phyloP scores from a whole-genome alignment of 129 eudicot species.

The Pseudognaphalium luteoalbum region DNA sequence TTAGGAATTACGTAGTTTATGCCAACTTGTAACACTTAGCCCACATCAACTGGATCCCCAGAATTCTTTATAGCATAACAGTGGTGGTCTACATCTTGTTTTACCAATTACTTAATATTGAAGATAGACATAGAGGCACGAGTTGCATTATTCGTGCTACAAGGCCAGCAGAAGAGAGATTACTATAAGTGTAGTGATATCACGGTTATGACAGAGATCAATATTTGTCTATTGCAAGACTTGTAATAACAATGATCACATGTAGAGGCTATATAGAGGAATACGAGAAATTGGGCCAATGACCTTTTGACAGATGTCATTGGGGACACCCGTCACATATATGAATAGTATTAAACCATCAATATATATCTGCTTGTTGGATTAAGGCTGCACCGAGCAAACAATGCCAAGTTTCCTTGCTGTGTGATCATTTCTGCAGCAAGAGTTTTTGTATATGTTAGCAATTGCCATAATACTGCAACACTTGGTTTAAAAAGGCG shows the following conservation, averaged over 20 bases:
- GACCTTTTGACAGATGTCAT: neutral
- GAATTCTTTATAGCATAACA: neutral
- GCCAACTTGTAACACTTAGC: neutral
- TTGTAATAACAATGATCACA: neutral
- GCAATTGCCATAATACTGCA: neutral
- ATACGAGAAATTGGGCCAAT: neutral
- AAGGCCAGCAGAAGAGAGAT: neutral
- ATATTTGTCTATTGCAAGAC: neutral
- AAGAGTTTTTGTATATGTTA: neutral
- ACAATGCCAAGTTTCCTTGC: neutral
- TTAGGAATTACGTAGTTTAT: neutral
- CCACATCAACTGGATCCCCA: neutral
- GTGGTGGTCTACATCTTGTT: neutral
- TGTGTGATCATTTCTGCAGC: neutral
- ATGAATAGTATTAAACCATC: neutral
- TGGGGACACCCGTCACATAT: neutral
- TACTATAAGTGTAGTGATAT: neutral
- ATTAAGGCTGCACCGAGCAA: neutral
- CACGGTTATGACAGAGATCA: neutral
- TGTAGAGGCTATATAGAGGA: slow-evolving; percentile 4
- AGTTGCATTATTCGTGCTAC: neutral
- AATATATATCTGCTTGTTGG: neutral
- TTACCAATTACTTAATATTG: neutral
- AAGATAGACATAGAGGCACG: neutral
- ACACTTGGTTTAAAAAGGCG: too few species aligned